Conservation (phyloP, 2,329 filamentous ascomycete species). For the Neurospora sp. region DNA sequence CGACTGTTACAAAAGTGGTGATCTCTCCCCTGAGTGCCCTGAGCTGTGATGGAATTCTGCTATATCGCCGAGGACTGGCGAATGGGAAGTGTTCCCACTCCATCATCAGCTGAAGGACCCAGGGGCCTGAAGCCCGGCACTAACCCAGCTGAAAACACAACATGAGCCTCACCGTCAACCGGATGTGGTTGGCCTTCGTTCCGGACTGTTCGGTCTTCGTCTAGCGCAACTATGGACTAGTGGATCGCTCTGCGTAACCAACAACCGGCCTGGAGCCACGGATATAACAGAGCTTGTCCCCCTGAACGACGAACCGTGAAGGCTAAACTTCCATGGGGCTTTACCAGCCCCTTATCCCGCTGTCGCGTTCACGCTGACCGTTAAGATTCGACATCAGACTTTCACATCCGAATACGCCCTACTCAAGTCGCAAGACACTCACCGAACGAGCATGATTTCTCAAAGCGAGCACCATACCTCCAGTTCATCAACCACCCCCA, state of each 20-base stretch:
- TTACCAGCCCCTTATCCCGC: neutral
- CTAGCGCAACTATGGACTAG: neutral
- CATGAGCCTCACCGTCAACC: neutral
- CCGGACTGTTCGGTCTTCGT: neutral
- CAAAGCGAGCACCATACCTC: neutral
- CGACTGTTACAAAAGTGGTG: neutral
- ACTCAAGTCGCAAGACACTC: neutral
- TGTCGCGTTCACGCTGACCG: neutral
- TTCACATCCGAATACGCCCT: neutral
- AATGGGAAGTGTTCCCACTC: constrained; percentile 9
- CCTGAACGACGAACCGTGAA: neutral
- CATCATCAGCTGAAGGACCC: neutral
- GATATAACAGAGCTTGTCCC: neutral
- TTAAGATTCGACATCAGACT: neutral
- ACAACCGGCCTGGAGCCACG: neutral
- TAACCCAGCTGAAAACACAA: neutral
- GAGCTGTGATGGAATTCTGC: neutral
- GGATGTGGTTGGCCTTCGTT: neutral
- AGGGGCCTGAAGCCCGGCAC: neutral
- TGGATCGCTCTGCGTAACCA: neutral
- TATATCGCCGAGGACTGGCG: neutral
- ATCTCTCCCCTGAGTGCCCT: neutral
- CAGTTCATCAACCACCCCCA: neutral
- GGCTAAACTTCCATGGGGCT: neutral
- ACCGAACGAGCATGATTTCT: neutral